Evolutionary conservation across 2,329 filamentous ascomycete species (phyloP), one percentile per base, ranked within the genome.

Genomic region (Ampelomyces quisqualis): DNA sequence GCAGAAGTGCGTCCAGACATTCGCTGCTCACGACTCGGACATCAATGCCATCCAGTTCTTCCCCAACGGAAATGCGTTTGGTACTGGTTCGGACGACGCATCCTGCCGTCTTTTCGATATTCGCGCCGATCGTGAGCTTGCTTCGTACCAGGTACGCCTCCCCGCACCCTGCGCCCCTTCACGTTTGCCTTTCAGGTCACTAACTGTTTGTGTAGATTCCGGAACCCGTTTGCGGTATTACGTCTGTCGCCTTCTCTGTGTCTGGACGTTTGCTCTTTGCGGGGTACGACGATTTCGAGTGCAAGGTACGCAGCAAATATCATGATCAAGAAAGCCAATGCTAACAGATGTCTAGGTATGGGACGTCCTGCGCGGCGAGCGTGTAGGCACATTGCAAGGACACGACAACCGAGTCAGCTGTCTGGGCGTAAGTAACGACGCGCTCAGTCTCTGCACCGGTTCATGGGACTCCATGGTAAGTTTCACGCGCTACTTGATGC

Each of bases 41-140:
- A 98, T 98, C 77, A 98, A 98, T 71, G 93, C 93, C 60, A 96
- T 98, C 53, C 93, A 97, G 69, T 98, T 97, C 77, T 97, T 97
- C 83, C 93, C 93, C 38, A 94, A 97, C 65, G 93, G 93, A 48
- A 95, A 97, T 70, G 95, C 93, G 18, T 97, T 98, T 65, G 93
- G 95, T 55, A 97, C 93, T 39, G 93, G 93, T 43, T 97, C 93
- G 30, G 93, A 98, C 61, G 93, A 98, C 68, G 93, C 93, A 39
- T 95, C 91, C 26, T 98, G 93, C 78, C 85, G 93, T 56, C 80
- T 98, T 26, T 98, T 98, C 66, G 93, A 98, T 70, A 96, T 98
- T 65, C 88, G 93, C 57, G 93, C 93, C 49, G 93, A 98, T 67
- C 82, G 93, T 54, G 82, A 85, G 63, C 73, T 86, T 21, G 84